Base-by-base conservation (phyloP, 148 eudicot genomes). In the Rhododendron simsii region DNA sequence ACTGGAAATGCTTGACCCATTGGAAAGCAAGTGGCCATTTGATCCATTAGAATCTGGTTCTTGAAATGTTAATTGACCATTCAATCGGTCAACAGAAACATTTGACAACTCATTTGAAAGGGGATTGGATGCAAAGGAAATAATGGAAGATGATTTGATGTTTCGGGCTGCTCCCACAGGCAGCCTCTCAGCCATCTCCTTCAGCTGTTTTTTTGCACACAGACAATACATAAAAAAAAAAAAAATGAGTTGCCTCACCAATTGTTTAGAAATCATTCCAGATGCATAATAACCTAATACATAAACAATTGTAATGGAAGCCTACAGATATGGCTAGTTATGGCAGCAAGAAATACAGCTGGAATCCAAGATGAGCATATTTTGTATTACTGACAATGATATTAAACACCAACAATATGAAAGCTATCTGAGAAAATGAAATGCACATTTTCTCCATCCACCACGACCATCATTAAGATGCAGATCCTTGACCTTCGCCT, bases 121-220 rank as follows among this genome's bases (percentile, higher is more conserved):
- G 33, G 90, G 89, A 86, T 82, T 89, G 76, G 92, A 84, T 30
- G 88, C 86, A 78, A 92, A 84, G 59, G 98, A 88, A 69, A 92
- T 86, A 65, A 90, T 87, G 75, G 94, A 71, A 85, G 96, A 92
- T 65, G 94, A 91, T 87, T 91, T 94, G 85, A 84, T 88, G 91
- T 89, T 92, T 90, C 93, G 93, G 63, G 94, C 90, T 67, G 96
- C 92, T 89, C 99, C 99, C 88, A 95, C 98, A 74, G 99, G 99
- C 83, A 96, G 92, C 88, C 96, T 92, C 86, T 95, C 99, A 30
- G 99, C 99, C 99, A 96, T 94, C 86, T 96, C 99, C 90, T 96
- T 96, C 89, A 96, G 91, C 94, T 92, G 57, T 85, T 75, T 45
- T 85, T 45, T 85, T 1, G 39, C 87, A 78, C 57, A 50, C 50